Base-by-base conservation (phyloP, 805 yeast genomes). In the Candida broadrunensis region DNA sequence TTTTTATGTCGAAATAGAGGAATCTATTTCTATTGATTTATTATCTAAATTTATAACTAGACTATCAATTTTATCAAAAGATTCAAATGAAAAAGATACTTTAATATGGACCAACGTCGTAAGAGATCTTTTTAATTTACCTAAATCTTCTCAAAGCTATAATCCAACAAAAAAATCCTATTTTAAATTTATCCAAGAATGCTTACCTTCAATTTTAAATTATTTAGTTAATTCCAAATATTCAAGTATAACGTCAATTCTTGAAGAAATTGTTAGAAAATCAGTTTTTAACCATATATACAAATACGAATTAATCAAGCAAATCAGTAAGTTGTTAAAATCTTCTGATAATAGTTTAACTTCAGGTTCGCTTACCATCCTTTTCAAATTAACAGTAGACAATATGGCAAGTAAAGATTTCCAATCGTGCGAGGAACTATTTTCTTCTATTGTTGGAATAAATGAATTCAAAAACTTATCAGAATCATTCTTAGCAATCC, bases 371-470 rank as follows among this genome's bases (percentile, higher is more conserved):
- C 44, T 48, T 5, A 43, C 20, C 21, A 43, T 14, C 37, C 58
- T 51, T 32, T 75, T 41, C 50, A 47, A 21, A 45, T 45, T 51
- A 40, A 60, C 49, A 51, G 67, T 61, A 37, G 53, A 51, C 32
- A 60, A 38, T 35, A 60, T 44, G 46, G 69, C 55, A 36, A 57
- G 41, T 38, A 65, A 45, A 35, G 68, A 72, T 35, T 58, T 72
- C 23, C 36, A 50, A 0, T 53, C 65, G 2, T 61, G 82, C 34
- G 88, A 84, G 55, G 57, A 63, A 2, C 50, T 78, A 1, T 81
- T 72, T 52, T 56, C 63, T n/a, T 43, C 58, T 2, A 63, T 83
- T 7, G 65, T 70, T 3, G 38, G 43, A 8, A 37, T 33, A 0
- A 44, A 55, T 2, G 51, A 60, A 11, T 69, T 64, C 44, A 72